Evolutionary conservation across 768 basidiomycete species (phyloP).

Genomic region (Roridomyces roridus): DNA sequence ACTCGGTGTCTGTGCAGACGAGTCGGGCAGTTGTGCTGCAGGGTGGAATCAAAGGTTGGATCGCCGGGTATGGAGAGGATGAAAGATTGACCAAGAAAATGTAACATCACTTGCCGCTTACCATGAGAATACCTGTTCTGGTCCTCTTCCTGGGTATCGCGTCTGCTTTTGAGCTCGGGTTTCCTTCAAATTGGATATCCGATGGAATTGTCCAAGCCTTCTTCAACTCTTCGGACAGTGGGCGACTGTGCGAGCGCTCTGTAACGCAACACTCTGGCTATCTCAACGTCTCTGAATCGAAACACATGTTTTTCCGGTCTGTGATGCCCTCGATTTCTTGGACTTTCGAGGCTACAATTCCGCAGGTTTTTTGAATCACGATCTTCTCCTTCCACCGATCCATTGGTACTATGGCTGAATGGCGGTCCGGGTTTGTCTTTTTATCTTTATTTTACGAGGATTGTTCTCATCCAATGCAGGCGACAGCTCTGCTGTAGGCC

Average conservation of each 20-base stretch:
- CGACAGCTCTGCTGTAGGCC: slow-evolving; percentile 50
- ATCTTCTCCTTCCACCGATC: slow-evolving; percentile 59
- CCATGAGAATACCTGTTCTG: neutral
- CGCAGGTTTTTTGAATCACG: slow-evolving; percentile 71
- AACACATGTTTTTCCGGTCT: slow-evolving; percentile 69
- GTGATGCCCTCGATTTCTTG: slow-evolving; percentile 11
- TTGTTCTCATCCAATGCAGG: slow-evolving; percentile 5
- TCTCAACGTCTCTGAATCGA: slow-evolving; percentile 58
- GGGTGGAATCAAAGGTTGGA: slow-evolving; percentile 17
- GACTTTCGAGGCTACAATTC: neutral
- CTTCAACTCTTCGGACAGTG: neutral
- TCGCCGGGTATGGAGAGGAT: slow-evolving; percentile 9
- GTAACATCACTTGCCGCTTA: neutral
- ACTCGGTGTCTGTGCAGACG: neutral
- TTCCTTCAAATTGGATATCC: neutral
- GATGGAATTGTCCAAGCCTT: neutral
- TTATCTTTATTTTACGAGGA: too few relatives aligned
- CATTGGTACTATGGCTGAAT: slow-evolving; percentile 72
- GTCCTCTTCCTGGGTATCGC: neutral
- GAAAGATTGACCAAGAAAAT: slow-evolving; percentile 10
- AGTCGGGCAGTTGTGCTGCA: slow-evolving; percentile 15
- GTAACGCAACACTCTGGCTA: slow-evolving; percentile 55
- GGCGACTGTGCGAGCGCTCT: slow-evolving; percentile 15
- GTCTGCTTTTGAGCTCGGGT: neutral
- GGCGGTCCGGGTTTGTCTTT: slow-evolving; percentile 45